Evolutionary conservation across 2,329 filamentous ascomycete species (phyloP), one percentile per base, ranked within the genome.

Genomic region (Hypoxylon rubiginosum): DNA sequence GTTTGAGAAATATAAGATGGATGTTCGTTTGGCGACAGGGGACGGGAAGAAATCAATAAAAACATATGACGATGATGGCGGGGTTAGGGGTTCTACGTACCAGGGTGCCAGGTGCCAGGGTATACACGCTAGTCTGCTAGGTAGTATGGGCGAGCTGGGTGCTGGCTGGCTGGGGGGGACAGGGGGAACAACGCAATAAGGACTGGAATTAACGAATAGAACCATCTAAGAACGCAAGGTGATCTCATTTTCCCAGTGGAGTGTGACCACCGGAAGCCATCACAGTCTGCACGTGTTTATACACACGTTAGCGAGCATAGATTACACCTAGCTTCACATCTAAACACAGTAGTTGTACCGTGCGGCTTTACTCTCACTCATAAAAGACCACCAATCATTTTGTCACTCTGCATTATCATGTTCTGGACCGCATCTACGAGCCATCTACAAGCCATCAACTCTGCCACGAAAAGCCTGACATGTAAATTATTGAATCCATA

Each of bases 161-260:
- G 28, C 28, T 30, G 8, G 28, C 28, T 7, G 28, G 28, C 28
- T 6, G 15, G 34, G n/a, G n/a, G n/a, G n/a, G n/a, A n/a, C 34
- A n/a, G 34, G 34, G 34, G 34, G 34, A 5, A 13, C 34, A 39
- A 13, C 2, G 15, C 43, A 62, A 58, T 57, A 54, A 52, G 45
- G 30, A 52, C 21, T 13, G 19, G 21, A 54, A 60, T 36, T 56
- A 54, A 51, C 56, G 28, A 62, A 55, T 59, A 60, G 51, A 59
- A 66, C 57, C 56, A 66, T 66, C 60, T 68, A 61, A 55, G 48
- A 62, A 54, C 54, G 56, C 32, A 64, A 64, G 39, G 65, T 74
- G 71, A 73, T 57, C 62, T 74, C 69, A 72, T 74, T 68, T 66
- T 19, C 49, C 39, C 48, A 32, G 64, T 66, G 70, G 67, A 66